Conservation (phyloP, 441 rosid species). For the Erodium texanum region DNA sequence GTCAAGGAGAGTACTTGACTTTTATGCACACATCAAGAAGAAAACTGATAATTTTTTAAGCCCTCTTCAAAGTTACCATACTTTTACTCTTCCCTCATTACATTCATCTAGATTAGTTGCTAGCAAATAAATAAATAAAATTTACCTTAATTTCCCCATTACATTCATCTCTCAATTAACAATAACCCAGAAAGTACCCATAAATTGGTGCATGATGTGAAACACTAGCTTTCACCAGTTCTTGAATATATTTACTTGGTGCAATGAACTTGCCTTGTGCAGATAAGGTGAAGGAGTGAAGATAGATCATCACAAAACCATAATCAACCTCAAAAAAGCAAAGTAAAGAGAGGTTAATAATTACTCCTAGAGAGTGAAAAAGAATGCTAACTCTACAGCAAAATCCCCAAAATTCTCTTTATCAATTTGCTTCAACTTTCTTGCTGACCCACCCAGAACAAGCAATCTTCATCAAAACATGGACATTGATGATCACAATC, state of each 20-base stretch:
- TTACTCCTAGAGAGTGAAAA: not conserved
- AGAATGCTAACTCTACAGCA: not conserved
- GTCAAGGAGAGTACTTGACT: slow-evolving; percentile 16
- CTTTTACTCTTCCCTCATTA: slow-evolving; percentile 15
- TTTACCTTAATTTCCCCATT: not conserved
- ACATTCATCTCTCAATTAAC: not conserved
- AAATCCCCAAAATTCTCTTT: too few relatives aligned
- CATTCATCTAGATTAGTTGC: not conserved
- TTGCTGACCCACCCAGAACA: not conserved
- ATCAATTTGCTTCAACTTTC: too few relatives aligned
- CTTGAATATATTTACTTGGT: not conserved
- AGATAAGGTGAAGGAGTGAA: not conserved
- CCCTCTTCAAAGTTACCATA: too few relatives aligned
- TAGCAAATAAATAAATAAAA: not conserved
- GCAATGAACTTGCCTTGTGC: not conserved
- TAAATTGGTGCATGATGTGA: not conserved
- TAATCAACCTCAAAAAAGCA: not conserved
- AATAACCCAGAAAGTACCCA: not conserved
- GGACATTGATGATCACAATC: slow-evolving; percentile 22
- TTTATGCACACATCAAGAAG: slow-evolving; percentile 22
- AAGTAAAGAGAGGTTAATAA: not conserved
- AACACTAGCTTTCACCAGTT: not conserved
- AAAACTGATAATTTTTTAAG: slow-evolving; percentile 7
- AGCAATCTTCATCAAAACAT: slow-evolving; percentile 12
- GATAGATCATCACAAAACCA: not conserved